Evolutionary conservation across 2,329 filamentous ascomycete species (phyloP), one percentile per base, ranked within the genome.

Genomic region (Diaporthe humulicola): DNA sequence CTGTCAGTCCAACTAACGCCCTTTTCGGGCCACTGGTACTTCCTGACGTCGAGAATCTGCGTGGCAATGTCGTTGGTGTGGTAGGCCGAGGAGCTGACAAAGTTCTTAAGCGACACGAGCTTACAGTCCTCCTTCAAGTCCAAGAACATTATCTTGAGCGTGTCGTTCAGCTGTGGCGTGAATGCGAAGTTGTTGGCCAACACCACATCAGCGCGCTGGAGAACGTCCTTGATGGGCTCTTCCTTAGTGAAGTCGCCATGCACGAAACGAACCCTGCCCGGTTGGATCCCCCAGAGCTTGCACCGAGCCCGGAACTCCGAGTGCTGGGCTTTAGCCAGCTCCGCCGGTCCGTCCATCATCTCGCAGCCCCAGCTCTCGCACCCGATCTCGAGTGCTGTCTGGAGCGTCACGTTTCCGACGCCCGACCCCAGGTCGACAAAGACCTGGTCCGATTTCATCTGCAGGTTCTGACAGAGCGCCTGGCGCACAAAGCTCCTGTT

Each of bases 121-220:
- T 94, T 93, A 84, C 94, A 96, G 3, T 96, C 96, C 72, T 94
- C 90, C 84, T 98, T 98, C 77, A 98, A 87, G 81, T 99, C 97
- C 75, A 99, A 87, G 81, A 99, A 98, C 86, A 98, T 95, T 79
- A 95, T 92, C 78, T 96, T 91, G 60, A 99, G 88, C 76, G 92
- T 91, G 81, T 95, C 93, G 84, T 98, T 99, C 73, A 98, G 90
- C 79, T 93, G 89, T 19, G 96, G 93, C 8, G 93, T 96, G 84
- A 99, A 99, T 3, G 95, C 97, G 84, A 98, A 96, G 85, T 99
- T 99, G 87, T 99, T 99, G 79, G 98, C 96, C 36, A 99, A 90
- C 25, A 99, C 91, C n/a, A 98, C 96, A 82, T 99, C 97, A 2
- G 97, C 96, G 72, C 93, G 91, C 82, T 93, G 93, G 67, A 99